Evolutionary conservation across 345 rosid genomes (phyloP), one percentile per base, ranked within the genome.

Genomic region (Psidium friedrichsthalianum): DNA sequence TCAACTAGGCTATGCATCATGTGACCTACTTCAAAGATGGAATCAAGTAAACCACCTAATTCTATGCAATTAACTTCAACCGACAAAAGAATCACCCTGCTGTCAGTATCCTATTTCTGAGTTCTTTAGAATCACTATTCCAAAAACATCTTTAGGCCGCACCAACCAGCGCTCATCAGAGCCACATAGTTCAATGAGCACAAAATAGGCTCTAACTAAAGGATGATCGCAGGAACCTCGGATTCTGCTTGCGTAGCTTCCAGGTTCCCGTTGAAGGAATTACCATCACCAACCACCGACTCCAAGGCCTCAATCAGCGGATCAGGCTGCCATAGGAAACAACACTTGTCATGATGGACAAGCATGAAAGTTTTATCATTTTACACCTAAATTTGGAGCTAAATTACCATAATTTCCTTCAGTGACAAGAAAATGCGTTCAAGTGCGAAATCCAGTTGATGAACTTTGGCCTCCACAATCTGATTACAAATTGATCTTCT

Each of bases 381-480:
- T 52, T 74, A 51, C 54, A 51, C 56, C 56, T 51, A 74, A 64
- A 85, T 25, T 6, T 40, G 20, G 47, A 69, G 8, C 61, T 55
- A 25, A 84, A 64, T 89, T 92, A 97, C 98, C 88, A 88, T 90
- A 36, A 94, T 95, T 90, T 95, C 98, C 90, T 93, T 96, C 85
- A 97, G 83, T 22, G 99, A 97, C 86, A 97, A 91, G 91, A 92
- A 96, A 87, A 97, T 93, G 78, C 98, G 98, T 69, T 94, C 95
- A 83, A 93, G 95, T 52, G 94, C 84, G 87, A 95, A 93, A 91
- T 97, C 98, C 86, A 97, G 90, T 88, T 94, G 98, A 86, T 95
- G 96, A 85, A 97, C 98, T 92, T 95, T 97, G 36, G 98, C 99
- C 88, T 97, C 98, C 89, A 94, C 93, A 61, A 91, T 92, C 99